Percentiles rank a stretch among this genome's conserved stretches.
phyloP scores from a whole-genome alignment of 2,329 filamentous ascomycete genomes.

The Endocalyx cinctus region DNA sequence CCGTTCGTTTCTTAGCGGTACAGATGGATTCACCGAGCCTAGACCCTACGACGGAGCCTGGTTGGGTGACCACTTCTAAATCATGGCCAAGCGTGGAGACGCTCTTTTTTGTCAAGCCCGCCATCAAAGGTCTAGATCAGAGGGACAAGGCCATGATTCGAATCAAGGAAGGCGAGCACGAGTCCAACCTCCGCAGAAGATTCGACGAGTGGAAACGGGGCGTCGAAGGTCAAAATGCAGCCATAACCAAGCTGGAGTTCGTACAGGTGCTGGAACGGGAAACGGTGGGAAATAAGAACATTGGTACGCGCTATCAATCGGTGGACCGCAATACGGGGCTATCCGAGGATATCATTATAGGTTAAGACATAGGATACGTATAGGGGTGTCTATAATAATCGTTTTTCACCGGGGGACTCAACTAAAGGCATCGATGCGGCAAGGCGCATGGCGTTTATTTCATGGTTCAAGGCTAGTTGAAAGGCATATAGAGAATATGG shows the following conservation, averaged over 20 bases:
- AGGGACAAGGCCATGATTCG: constrained; percentile 24
- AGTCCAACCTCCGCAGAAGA: constrained; percentile 13
- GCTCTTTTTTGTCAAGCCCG: constrained; percentile 23
- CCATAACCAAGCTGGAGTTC: constrained; percentile 21
- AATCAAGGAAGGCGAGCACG: constrained; percentile 14
- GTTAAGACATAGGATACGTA: no score
- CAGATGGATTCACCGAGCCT: constrained; percentile 23
- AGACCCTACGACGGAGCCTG: constrained; percentile 11
- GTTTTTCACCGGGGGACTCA: no score
- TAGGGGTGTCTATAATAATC: no score
- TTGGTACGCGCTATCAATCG: constrained; percentile 16
- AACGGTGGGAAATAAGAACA: not conserved
- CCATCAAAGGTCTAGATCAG: constrained; percentile 17
- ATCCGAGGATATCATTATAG: constrained; percentile 24
- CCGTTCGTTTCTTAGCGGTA: constrained; percentile 20
- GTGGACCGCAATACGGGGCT: constrained; percentile 21
- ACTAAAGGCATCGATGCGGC: no score
- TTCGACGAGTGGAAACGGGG: constrained; percentile 28
- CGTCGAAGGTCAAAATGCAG: constrained; percentile 9
- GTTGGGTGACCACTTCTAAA: constrained; percentile 22
- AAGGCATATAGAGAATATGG: no score
- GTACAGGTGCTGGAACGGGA: constrained; percentile 21
- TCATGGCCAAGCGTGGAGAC: constrained; percentile 26
- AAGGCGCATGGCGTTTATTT: no score
- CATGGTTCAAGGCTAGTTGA: no score